Conservation (phyloP, 768 basidiomycete species). For the Porphyrellus cyaneotinctus region DNA sequence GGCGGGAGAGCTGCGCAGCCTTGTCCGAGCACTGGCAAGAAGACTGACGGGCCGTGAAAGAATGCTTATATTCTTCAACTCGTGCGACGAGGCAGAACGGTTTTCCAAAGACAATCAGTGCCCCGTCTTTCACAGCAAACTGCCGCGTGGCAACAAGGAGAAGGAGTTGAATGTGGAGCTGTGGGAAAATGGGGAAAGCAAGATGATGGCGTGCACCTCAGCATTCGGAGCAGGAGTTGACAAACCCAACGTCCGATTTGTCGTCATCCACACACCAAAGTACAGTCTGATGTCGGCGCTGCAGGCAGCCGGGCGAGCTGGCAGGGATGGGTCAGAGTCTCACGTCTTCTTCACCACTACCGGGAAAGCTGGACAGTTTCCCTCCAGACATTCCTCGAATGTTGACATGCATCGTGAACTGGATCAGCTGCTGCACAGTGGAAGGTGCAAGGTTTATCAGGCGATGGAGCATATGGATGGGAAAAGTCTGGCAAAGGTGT, state of each 20-base stretch:
- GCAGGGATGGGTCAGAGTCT: not conserved
- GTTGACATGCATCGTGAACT: not conserved
- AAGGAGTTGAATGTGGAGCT: not conserved
- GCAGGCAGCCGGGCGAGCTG: too few relatives aligned
- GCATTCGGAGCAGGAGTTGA: too few relatives aligned
- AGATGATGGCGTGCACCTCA: too few relatives aligned
- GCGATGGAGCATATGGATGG: conserved; percentile 2
- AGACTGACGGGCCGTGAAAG: not conserved
- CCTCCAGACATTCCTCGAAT: not conserved
- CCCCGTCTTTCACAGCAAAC: conserved; percentile 2
- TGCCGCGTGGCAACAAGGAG: not conserved
- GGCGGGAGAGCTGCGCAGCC: not conserved
- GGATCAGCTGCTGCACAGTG: not conserved
- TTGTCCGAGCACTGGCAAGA: not conserved
- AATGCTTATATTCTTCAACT: not conserved
- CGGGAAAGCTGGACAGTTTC: not conserved
- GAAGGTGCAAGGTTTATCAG: not conserved
- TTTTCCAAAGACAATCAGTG: not conserved
- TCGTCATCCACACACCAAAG: not conserved
- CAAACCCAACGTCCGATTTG: too few relatives aligned
- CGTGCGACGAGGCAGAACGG: not conserved
- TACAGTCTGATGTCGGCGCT: not conserved
- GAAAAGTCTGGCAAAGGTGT: not conserved
- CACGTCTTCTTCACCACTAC: conserved; percentile 1
- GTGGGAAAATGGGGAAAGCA: not conserved